A percentile compares a stretch with the other conserved stretches of the same genome.
These are phyloP conservation scores for Carex scoparia DNA, from an alignment of 176 grass and related monocot species.

Conservation along the genomic window DNA sequence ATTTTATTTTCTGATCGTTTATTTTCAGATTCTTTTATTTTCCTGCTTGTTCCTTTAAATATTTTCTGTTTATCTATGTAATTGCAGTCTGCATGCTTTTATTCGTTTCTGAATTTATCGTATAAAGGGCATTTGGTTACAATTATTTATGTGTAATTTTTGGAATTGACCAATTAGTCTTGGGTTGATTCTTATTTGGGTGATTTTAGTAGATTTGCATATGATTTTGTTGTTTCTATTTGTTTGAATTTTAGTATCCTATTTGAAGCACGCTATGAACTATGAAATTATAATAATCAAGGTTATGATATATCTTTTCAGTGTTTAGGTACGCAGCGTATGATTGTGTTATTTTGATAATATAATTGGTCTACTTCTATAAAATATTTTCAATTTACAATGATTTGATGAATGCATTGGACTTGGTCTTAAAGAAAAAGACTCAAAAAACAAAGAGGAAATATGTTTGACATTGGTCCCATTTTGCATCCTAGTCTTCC, in stretches of 20 bases:
- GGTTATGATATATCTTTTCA: background rate
- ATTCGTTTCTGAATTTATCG: background rate
- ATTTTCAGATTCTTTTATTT: background rate
- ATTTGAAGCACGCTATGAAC: background rate
- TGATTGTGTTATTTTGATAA: background rate
- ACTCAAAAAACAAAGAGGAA: background rate
- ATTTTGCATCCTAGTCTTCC: background rate
- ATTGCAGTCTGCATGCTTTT: background rate
- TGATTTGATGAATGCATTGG: background rate
- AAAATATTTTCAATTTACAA: background rate
- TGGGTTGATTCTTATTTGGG: background rate
- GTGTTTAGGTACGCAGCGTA: background rate
- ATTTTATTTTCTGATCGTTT: background rate
- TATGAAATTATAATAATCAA: background rate
- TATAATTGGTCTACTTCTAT: background rate
- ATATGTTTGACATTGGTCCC: background rate
- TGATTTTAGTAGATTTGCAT: background rate
- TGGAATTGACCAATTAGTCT: background rate
- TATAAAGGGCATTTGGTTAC: background rate
- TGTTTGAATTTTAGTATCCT: background rate
- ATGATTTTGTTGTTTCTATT: background rate
- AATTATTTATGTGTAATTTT: background rate
- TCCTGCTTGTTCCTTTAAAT: background rate
- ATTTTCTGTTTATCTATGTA: background rate
- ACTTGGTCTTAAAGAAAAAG: background rate